phyloP scores from a whole-genome alignment of 352 stramenopile species.

The Globisporangium sylvaticum region DNA sequence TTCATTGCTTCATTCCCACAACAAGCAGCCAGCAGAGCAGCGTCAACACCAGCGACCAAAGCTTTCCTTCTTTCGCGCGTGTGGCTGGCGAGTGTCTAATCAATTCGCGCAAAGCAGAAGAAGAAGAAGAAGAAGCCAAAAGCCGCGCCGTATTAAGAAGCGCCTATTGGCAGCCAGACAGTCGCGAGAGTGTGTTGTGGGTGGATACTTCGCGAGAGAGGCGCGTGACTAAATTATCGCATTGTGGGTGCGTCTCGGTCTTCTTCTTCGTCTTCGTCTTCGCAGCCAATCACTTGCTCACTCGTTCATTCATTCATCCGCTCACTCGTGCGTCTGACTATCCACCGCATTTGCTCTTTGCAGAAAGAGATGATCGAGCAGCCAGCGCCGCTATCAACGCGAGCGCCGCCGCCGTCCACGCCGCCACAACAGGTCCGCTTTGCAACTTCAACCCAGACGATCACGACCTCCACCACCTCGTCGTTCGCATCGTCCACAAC shows the following conservation, averaged over 20 bases:
- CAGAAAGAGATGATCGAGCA: background rate
- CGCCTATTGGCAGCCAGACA: background rate
- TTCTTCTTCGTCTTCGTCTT: background rate
- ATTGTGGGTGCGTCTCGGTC: background rate
- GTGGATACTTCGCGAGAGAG: background rate
- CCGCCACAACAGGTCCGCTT: background rate
- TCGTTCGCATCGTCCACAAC: slow-evolving; percentile 2
- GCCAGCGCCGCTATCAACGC: background rate
- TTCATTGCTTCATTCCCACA: background rate
- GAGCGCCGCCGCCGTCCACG: background rate
- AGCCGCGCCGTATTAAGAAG: background rate
- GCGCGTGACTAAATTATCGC: background rate
- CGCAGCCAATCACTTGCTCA: background rate
- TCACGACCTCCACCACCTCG: background rate
- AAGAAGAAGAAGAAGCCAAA: background rate
- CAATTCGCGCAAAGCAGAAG: background rate
- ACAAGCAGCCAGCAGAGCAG: background rate
- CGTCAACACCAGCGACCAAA: background rate
- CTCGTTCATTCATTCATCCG: background rate
- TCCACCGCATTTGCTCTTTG: background rate
- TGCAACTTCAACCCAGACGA: slow-evolving; percentile 1
- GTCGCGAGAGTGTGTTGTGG: too few relatives aligned
- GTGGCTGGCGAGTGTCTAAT: background rate
- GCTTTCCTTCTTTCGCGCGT: background rate
- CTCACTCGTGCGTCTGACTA: background rate